A percentile compares a stretch with the other conserved stretches of the same genome.
Evolutionary conservation across 1,284 basidiomycete genomes (phyloP).

Genomic region (Ustilago cynodontis): DNA sequence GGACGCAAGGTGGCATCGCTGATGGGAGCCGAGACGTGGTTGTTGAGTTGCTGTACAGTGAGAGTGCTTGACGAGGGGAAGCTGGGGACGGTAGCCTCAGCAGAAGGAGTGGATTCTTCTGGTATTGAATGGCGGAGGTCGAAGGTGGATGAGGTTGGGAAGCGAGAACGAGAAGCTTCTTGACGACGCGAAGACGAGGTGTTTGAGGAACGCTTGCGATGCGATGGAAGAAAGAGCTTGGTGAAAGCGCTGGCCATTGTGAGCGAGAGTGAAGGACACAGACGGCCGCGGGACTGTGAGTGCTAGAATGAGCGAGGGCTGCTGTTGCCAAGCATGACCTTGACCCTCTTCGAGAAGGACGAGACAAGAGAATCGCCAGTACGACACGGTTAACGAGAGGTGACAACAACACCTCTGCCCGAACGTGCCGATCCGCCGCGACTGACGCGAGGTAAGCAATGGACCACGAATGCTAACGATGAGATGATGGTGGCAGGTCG

Average conservation of each 20-base stretch:
- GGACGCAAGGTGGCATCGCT: conserved; percentile 37
- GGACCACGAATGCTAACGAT: neutral
- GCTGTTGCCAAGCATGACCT: conserved; percentile 8
- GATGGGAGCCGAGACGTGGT: conserved; percentile 27
- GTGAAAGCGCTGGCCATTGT: conserved; percentile 46
- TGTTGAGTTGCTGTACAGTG: conserved; percentile 35
- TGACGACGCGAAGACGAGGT: conserved; percentile 28
- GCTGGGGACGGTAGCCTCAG: conserved; percentile 15
- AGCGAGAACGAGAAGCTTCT: conserved; percentile 23
- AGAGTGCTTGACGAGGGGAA: conserved; percentile 17
- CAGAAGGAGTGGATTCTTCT: conserved; percentile 24
- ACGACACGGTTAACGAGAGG: too few species aligned
- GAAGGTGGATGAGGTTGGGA: conserved; percentile 33
- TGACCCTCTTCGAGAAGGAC: too few species aligned
- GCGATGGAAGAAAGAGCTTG: conserved; percentile 33
- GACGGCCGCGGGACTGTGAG: conserved; percentile 9
- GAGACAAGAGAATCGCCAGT: too few species aligned
- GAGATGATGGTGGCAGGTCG: neutral
- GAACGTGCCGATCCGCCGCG: too few species aligned
- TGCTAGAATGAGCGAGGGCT: neutral
- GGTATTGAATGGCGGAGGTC: conserved; percentile 41
- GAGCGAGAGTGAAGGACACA: neutral
- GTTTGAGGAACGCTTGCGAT: conserved; percentile 31
- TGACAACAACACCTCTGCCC: too few species aligned
- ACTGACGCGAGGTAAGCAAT: too few species aligned